A percentile compares a stretch with the other conserved stretches of the same genome.
These are phyloP conservation scores for Chlamydomonas sphaeroides DNA, from an alignment of 139 green algal species.

Conservation along the genomic window DNA sequence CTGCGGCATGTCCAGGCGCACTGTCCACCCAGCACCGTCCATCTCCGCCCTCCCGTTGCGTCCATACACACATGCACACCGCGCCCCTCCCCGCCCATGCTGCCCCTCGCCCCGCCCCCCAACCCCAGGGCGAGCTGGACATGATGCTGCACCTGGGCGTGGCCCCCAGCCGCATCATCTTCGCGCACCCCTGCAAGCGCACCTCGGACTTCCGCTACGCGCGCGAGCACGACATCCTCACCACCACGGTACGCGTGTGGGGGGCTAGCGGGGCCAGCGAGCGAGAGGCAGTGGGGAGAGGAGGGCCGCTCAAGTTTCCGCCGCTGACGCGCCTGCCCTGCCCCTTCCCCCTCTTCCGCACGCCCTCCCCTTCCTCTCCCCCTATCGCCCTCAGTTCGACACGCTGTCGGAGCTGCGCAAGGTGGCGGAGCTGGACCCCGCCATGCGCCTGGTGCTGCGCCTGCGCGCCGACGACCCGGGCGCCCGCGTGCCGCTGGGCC, in stretches of 20 bases:
- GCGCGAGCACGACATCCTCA: slow-evolving; percentile 40
- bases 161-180: slow-evolving; percentile 81
- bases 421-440: slow-evolving; percentile 74
- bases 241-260: slow-evolving; percentile 34
- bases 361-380: slow-evolving; percentile 80
- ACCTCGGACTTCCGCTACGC: slow-evolving; percentile 74
- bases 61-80: no score
- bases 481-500: slow-evolving; percentile 77
- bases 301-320: neutral
- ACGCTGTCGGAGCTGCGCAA: slow-evolving; percentile 92
- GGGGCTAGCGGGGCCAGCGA: neutral
- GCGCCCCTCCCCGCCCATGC: no score
- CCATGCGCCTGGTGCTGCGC: slow-evolving; percentile 81
- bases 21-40: no score
- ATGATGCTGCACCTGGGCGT: slow-evolving; percentile 70
- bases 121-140: slow-evolving; percentile 69
- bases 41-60: no score
- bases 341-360: neutral
- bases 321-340: no score
- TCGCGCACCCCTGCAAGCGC: slow-evolving; percentile 92
- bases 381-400: slow-evolving; percentile 85
- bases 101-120: no score
- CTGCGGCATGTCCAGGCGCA: no score
- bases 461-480: slow-evolving; percentile 88
- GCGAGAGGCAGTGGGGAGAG: neutral